phyloP scores from a whole-genome alignment of 1,284 basidiomycete species.

The Cronartium ribicola region DNA sequence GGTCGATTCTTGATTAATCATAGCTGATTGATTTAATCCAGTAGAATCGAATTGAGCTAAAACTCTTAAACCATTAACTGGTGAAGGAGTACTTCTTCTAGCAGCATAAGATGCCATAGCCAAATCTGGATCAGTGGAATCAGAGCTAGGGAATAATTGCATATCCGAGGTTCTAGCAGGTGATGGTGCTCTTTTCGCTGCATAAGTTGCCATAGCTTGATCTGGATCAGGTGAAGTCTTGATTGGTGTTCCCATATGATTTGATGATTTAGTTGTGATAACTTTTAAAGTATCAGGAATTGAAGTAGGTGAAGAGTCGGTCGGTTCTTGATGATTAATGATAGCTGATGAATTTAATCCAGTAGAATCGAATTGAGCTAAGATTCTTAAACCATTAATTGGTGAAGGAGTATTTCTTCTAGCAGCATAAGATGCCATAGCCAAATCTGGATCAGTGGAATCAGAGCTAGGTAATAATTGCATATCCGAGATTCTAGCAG shows the following conservation, averaged over 20 bases:
- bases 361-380: not conserved
- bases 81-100: not conserved
- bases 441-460: not conserved
- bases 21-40: too few species aligned
- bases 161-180: too few species aligned
- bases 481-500: too few species aligned
- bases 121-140: not conserved
- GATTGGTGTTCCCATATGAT: too few species aligned
- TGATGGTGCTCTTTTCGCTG: not conserved
- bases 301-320: too few species aligned
- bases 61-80: not conserved
- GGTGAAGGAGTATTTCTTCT: not conserved
- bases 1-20: too few species aligned
- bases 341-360: too few species aligned
- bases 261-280: too few species aligned
- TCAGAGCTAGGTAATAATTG: not conserved
- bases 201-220: conserved; percentile 1
- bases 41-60: not conserved
- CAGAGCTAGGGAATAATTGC: not conserved
- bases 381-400: not conserved
- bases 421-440: not conserved
- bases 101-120: not conserved
- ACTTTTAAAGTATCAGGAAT: too few species aligned
- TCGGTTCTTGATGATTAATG: too few species aligned
- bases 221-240: not conserved